phyloP scores from a whole-genome alignment of 371 early-diverging fungal species.

The Mortierella sp. region DNA sequence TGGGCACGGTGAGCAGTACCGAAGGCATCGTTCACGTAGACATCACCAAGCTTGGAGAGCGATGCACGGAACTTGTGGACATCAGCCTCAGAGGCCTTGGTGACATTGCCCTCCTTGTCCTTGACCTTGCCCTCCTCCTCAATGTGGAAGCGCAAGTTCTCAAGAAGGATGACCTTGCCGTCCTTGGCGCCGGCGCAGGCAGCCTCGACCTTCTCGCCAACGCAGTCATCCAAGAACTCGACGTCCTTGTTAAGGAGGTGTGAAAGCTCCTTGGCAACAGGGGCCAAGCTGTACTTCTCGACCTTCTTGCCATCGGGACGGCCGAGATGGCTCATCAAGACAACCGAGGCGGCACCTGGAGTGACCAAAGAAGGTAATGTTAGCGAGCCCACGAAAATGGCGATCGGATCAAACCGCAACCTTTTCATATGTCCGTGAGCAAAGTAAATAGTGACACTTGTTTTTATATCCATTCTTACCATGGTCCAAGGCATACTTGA shows the following conservation, averaged over 20 bases:
- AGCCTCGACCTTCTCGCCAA: conserved; percentile 90
- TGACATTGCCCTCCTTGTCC: conserved; percentile 84
- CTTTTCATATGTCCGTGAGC: conserved; percentile 36
- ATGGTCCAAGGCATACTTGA: conserved; percentile 90
- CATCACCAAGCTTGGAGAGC: conserved; percentile 94
- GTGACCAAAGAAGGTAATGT: background rate
- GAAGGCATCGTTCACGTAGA: conserved; percentile 99
- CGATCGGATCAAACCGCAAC: conserved; percentile 30
- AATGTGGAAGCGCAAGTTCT: conserved; percentile 98
- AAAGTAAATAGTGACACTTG: conserved; percentile 3
- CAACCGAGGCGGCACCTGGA: conserved; percentile 86
- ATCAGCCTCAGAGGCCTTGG: conserved; percentile 87
- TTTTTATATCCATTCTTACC: conserved; percentile 59
- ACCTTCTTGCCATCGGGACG: conserved; percentile 96
- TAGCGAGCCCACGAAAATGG: background rate
- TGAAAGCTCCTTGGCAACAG: conserved; percentile 91
- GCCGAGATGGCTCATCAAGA: conserved; percentile 98
- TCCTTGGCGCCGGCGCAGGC: conserved; percentile 79
- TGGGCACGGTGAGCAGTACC: conserved; percentile 98
- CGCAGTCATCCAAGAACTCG: conserved; percentile 94
- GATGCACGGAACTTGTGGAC: conserved; percentile 92
- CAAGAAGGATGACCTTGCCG: conserved; percentile 95
- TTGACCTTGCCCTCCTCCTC: conserved; percentile 98
- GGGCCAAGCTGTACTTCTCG: conserved; percentile 92
- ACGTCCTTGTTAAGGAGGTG: conserved; percentile 87